Base-by-base conservation (phyloP, 2,329 filamentous ascomycete species). In the Venturia oleaginea region DNA sequence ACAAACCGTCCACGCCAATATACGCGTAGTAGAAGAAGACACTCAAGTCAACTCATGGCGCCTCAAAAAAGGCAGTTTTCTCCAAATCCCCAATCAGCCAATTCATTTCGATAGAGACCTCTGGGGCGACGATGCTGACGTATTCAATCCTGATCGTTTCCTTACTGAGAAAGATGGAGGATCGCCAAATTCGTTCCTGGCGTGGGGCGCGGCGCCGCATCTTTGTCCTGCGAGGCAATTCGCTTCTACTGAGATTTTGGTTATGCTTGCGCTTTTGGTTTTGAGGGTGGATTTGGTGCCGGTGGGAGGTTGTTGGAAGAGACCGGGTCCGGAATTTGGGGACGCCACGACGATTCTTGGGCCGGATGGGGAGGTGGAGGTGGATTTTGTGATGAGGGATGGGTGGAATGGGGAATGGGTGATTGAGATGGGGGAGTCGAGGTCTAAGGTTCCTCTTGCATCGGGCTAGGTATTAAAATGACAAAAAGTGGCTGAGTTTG, bases 1-100 rank as follows among this genome's bases (percentile, higher is more conserved):
- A 6, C 68, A 71, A 13, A 68, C 69, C 2, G 67, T 68, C 17
- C 64, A 71, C 24, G 69, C 71, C 2, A 69, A 68, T 13, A 70
- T 71, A 3, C 74, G 76, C 38, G 59, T 70, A 4, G 71, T 78
- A 0, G 68, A 67, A 2, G 65, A 72, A 4, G 76, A 80, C 30
- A 74, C 71, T 0, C 30, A 75, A 0, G 65, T 79, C 2, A 72
- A 74, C 11, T 70, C 68, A 1, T 68, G 69, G 32, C 75, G 75
- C 22, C 68, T 80, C 17, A 76, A 75, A 65, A 69, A 69, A 5
- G 77, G 77, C 0, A 69, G 70, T 17, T 70, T 71, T 13, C 51
- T 78, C 0, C 71, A 73, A 62, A 73, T 79, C 66, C 77, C 77
- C 0, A 71, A 69, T 2, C 43, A 61, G 24, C 60, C 69, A 2